Evolutionary conservation across 805 yeast species (phyloP).

Genomic region (Suhomyces emberorum): DNA sequence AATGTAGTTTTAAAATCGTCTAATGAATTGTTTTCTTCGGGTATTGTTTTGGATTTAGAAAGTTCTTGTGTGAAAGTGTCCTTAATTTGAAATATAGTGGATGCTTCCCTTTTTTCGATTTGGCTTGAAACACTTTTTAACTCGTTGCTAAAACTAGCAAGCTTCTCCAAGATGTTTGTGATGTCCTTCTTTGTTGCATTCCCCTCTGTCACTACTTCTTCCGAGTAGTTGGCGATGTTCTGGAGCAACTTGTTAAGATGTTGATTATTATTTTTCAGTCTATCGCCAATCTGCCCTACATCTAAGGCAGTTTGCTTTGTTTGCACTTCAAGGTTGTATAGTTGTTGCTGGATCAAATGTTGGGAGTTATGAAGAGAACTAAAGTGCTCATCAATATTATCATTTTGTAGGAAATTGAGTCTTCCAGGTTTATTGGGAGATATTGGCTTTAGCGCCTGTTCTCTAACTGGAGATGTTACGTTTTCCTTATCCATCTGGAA

Average conservation of each 20-base stretch:
- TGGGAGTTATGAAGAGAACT: constrained; percentile 26
- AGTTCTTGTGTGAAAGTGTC: neutral
- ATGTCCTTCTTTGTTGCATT: constrained; percentile 34
- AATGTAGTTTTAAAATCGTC: neutral
- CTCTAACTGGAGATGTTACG: neutral
- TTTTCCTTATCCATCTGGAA: constrained; percentile 7
- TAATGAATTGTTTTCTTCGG: neutral
- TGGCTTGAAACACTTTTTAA: neutral
- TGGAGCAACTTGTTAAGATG: constrained; percentile 33
- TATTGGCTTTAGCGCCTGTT: constrained; percentile 17
- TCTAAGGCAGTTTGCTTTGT: constrained; percentile 36
- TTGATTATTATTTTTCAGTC: constrained; percentile 41
- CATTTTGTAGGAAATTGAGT: constrained; percentile 30
- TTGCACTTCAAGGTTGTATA: constrained; percentile 28
- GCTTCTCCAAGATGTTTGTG: constrained; percentile 15
- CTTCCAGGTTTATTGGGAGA: constrained; percentile 29
- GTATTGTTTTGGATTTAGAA: neutral
- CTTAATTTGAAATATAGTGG: neutral
- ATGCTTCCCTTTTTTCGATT: neutral
- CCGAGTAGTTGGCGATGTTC: constrained; percentile 32
- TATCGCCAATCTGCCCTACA: constrained; percentile 33
- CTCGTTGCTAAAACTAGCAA: constrained; percentile 13
- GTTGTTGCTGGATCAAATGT: constrained; percentile 25
- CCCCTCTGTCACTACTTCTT: constrained; percentile 34
- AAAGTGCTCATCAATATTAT: constrained; percentile 33